A percentile compares a stretch with the other conserved stretches of the same genome.
These are phyloP conservation scores for Penicillium sp. DNA, from an alignment of 2,329 filamentous ascomycete genomes.

Conservation along the genomic window DNA sequence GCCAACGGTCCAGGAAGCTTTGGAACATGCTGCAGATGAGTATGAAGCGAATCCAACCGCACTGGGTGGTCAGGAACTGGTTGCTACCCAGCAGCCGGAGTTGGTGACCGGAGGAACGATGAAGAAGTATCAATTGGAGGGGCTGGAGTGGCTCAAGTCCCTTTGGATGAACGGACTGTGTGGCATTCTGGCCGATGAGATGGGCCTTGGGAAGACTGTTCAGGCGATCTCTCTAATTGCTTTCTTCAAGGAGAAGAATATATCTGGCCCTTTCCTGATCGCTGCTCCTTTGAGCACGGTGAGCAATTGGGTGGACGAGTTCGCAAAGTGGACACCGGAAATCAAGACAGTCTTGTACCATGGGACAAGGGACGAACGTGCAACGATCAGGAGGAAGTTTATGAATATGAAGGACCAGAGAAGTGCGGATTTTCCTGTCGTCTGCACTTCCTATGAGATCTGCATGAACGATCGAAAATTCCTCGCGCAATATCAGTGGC, in stretches of 20 bases:
- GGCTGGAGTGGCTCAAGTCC: slow-evolving; percentile 80
- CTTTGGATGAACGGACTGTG: slow-evolving; percentile 83
- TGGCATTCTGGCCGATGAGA: slow-evolving; percentile 85
- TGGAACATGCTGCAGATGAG: slow-evolving; percentile 51
- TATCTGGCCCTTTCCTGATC: slow-evolving; percentile 82
- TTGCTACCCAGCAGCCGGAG: slow-evolving; percentile 75
- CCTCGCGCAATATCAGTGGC: slow-evolving; percentile 79
- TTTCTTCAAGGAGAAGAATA: slow-evolving; percentile 74
- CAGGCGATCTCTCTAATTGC: slow-evolving; percentile 84
- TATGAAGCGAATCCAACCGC: slow-evolving; percentile 52
- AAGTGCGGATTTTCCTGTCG: slow-evolving; percentile 69
- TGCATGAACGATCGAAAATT: slow-evolving; percentile 80
- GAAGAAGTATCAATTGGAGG: slow-evolving; percentile 89
- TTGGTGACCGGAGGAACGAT: slow-evolving; percentile 80
- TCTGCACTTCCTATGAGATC: slow-evolving; percentile 94
- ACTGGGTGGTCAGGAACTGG: slow-evolving; percentile 58
- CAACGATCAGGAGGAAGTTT: slow-evolving; percentile 59
- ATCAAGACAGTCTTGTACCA: slow-evolving; percentile 90
- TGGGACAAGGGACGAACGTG: slow-evolving; percentile 69
- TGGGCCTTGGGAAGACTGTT: slow-evolving; percentile 87
- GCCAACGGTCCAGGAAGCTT: slow-evolving; percentile 48
- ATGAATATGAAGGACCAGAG: slow-evolving; percentile 61
- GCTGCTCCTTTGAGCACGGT: slow-evolving; percentile 84
- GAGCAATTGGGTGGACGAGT: slow-evolving; percentile 93
- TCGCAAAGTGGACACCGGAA: slow-evolving; percentile 75